phyloP scores from a whole-genome alignment of 1,139 yeast species.

The Fermentozyma sake region DNA sequence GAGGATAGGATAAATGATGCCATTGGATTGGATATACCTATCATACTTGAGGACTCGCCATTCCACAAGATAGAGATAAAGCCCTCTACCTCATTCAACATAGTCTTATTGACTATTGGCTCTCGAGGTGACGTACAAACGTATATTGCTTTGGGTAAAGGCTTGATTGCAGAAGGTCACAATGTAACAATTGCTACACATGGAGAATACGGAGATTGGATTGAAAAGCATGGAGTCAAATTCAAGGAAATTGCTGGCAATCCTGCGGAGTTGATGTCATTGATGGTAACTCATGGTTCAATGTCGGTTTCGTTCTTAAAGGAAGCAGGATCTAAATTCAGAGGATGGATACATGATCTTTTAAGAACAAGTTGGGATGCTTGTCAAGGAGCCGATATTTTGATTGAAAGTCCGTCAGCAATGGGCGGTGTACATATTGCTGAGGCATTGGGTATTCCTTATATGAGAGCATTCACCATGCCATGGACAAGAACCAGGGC shows the following conservation, averaged over 20 bases:
- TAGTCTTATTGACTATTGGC: slow-evolving; percentile 82
- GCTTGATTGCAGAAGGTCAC: slow-evolving; percentile 76
- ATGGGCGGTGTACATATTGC: slow-evolving; percentile 96
- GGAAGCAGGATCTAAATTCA: slow-evolving; percentile 76
- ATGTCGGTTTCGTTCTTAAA: slow-evolving; percentile 78
- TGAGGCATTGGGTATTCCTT: slow-evolving; percentile 84
- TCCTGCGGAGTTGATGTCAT: slow-evolving; percentile 86
- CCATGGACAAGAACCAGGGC: slow-evolving; percentile 97
- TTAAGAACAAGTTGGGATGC: slow-evolving; percentile 76
- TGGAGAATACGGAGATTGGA: slow-evolving; percentile 73
- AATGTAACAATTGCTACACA: slow-evolving; percentile 82
- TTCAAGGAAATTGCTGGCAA: slow-evolving; percentile 84
- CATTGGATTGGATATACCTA: slow-evolving; percentile 62
- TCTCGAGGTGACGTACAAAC: slow-evolving; percentile 97
- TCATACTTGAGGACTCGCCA: slow-evolving; percentile 64
- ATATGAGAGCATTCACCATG: slow-evolving; percentile 94
- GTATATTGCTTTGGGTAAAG: slow-evolving; percentile 83
- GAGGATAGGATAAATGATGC: slow-evolving; percentile 58
- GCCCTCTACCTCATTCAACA: slow-evolving; percentile 50
- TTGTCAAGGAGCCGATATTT: slow-evolving; percentile 76
- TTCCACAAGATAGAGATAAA: slow-evolving; percentile 47
- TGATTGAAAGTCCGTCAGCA: slow-evolving; percentile 92
- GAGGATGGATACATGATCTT: slow-evolving; percentile 75
- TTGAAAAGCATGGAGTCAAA: slow-evolving; percentile 57
- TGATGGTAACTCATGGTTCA: slow-evolving; percentile 89